phyloP scores from a whole-genome alignment of 139 green algal genomes.

The Tetradesmus lagerheimii region DNA sequence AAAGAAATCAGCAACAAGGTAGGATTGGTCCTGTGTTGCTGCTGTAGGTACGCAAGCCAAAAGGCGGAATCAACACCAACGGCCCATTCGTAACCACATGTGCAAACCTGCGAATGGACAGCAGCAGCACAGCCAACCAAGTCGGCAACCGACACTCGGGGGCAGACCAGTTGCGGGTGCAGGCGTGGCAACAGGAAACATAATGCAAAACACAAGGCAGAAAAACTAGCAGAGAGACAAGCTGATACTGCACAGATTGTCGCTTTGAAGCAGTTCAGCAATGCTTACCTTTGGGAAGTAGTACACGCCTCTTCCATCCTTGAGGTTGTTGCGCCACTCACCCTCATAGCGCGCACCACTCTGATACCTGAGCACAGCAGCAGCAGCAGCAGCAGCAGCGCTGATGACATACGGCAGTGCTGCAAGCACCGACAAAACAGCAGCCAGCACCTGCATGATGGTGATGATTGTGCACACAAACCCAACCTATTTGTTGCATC shows the following conservation, averaged over 20 bases:
- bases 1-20: too few species aligned
- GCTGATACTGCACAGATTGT: too few species aligned
- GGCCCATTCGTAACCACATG: neutral
- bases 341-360: constrained; percentile 84
- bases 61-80: neutral
- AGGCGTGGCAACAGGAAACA: neutral
- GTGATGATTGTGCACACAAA: too few species aligned
- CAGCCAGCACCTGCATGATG: too few species aligned
- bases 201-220: too few species aligned
- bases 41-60: too few species aligned
- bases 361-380: constrained; percentile 60
- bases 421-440: too few species aligned
- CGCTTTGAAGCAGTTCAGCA: too few species aligned
- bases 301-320: constrained; percentile 86
- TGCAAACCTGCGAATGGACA: neutral
- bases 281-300: constrained; percentile 74
- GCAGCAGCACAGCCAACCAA: neutral
- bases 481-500: too few species aligned
- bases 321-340: constrained; percentile 84
- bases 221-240: too few species aligned
- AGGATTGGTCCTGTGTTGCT: too few species aligned
- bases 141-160: neutral
- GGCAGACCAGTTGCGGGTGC: neutral
- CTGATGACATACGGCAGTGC: neutral
- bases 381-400: constrained; percentile 1